Evolutionary conservation across 2,329 filamentous ascomycete genomes (phyloP), one percentile per base, ranked within the genome.

Genomic region (Aspergillus sp.): DNA sequence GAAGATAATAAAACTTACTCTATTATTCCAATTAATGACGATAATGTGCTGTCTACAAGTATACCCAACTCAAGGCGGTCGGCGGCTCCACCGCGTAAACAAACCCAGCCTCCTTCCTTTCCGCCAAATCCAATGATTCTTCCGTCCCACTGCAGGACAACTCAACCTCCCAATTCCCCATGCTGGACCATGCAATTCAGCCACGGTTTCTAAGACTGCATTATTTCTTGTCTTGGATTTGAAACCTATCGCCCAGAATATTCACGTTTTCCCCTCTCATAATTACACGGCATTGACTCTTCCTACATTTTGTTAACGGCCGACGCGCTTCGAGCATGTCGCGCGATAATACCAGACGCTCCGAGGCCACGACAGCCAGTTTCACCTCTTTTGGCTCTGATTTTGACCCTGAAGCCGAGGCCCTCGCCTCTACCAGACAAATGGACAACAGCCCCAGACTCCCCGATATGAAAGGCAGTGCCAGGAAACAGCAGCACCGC

Each of bases 321-420:
- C 19, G 19, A 19, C 19, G 19, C 19, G 19, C 19, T 19, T 19
- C 19, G 19, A 19, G 19, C 19, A 19, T 19, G 19, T 19, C 19
- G 19, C 19, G 19, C 19, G 19, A 19, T 19, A 19, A 19, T 19
- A 19, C 19, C 19, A 19, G 19, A 19, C 19, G 19, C 19, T 19
- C 19, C 19, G 19, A 19, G 31, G 31, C 26, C 42, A 58, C 58
- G n/a, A 51, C 56, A 40, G 58, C 54, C 45, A 57, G 54, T 41
- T 57, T 57, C 50, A 52, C 54, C 49, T 59, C 57, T n/a, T 53
- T 62, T 30, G 52, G 56, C 43, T 65, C 66, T 12, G 65, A 68
- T 46, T 71, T 71, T 41, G 66, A 71, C 37, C 66, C 65, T 6
- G 66, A 71, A 42, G 61, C 70, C 52, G 68, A 71, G 52, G 67